phyloP scores from a whole-genome alignment of 73 alveolate species.

The Paramecium octaurelia region DNA sequence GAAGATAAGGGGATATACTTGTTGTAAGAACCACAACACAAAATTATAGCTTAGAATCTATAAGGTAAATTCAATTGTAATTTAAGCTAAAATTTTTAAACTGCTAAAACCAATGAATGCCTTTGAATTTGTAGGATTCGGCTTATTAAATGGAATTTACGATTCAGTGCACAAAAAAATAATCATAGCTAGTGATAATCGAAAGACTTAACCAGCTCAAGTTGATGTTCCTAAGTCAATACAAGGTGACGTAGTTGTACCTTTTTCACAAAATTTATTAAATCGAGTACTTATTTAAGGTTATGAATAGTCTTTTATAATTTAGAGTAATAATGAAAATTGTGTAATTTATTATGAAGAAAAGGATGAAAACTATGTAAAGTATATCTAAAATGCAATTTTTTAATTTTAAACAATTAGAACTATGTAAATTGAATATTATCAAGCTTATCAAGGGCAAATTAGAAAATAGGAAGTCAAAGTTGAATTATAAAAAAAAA shows the following conservation, averaged over 20 bases:
- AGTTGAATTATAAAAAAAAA: neutral
- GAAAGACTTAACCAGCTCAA: neutral
- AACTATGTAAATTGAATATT: neutral
- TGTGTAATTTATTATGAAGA: conserved; percentile 5
- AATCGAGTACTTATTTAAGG: neutral
- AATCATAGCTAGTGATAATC: conserved; percentile 18
- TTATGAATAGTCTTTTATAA: neutral
- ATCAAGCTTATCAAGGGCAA: neutral
- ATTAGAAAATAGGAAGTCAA: neutral
- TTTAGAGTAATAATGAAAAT: neutral
- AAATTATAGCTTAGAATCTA: conserved; percentile 2
- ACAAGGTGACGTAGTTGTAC: neutral
- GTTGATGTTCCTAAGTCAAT: conserved; percentile 31
- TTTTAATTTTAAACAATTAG: neutral
- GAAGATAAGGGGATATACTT: conserved; percentile 23
- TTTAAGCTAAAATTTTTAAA: conserved; percentile 22
- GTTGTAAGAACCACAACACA: conserved; percentile 18
- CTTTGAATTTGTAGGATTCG: conserved; percentile 28
- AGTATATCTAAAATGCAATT: neutral
- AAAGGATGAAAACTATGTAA: neutral
- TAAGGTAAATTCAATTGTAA: neutral
- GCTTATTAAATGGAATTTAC: conserved; percentile 23
- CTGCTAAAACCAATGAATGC: neutral
- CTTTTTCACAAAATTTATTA: neutral
- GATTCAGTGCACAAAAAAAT: conserved; percentile 8